A percentile compares a stretch with the other conserved stretches of the same genome.
These are phyloP conservation scores for Vitis riparia DNA, from an alignment of 164 flowering plant genomes.

Conservation along the genomic window DNA sequence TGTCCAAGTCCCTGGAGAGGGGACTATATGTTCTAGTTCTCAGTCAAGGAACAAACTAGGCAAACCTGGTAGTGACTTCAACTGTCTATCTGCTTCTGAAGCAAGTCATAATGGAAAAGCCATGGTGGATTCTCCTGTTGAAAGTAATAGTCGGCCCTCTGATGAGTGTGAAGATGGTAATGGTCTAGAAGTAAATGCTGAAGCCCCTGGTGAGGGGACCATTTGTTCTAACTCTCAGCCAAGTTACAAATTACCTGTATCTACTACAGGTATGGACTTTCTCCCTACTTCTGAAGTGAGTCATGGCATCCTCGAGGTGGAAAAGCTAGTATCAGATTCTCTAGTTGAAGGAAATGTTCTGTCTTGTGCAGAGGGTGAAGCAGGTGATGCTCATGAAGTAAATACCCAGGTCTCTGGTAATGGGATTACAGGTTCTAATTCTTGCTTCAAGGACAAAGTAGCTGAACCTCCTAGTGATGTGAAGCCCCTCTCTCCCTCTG, in stretches of 20 bases:
- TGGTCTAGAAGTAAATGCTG: too few species aligned
- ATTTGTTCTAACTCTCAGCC: too few species aligned
- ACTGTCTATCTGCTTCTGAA: conserved; percentile 9
- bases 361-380: background rate
- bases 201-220: too few species aligned
- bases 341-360: background rate
- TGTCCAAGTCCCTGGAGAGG: conserved; percentile 7
- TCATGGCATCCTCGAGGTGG: background rate
- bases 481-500: conserved; percentile 7
- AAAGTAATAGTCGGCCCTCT: background rate
- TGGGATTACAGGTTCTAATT: conserved; percentile 8
- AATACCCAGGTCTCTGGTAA: conserved; percentile 5
- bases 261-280: too few species aligned
- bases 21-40: background rate
- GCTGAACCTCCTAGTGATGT: conserved; percentile 13
- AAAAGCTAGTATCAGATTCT: background rate
- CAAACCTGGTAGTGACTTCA: conserved; percentile 11
- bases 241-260: too few species aligned
- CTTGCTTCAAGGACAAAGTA: conserved; percentile 1
- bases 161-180: background rate
- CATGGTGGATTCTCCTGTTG: conserved; percentile 1
- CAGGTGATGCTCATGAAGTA: conserved; percentile 19
- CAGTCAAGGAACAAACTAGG: conserved; percentile 7
- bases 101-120: conserved; percentile 7
- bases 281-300: too few species aligned